phyloP scores from a whole-genome alignment of 2,329 filamentous ascomycete species.

The Dactylellina leptospora region DNA sequence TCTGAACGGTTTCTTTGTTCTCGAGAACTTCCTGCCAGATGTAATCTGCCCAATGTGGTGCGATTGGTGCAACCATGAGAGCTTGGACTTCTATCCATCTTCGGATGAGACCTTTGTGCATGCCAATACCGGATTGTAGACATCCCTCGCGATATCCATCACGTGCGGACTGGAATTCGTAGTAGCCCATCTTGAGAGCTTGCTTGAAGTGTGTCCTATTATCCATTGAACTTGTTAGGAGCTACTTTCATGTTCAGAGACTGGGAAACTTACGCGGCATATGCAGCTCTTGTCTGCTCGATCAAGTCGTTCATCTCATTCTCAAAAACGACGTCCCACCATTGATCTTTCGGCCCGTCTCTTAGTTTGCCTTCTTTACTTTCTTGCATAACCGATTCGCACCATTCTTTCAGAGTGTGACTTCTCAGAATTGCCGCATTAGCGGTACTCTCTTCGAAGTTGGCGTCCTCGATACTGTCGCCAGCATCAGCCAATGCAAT shows the following conservation, averaged over 20 bases:
- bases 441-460: conserved; percentile 94
- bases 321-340: conserved; percentile 88
- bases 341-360: conserved; percentile 75
- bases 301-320: conserved; percentile 90
- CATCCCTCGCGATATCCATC: conserved; percentile 90
- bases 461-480: conserved; percentile 92
- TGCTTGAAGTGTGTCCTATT: conserved; percentile 78
- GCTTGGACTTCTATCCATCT: conserved; percentile 88
- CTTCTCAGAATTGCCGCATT: conserved; percentile 89
- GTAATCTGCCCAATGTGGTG: conserved; percentile 93
- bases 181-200: conserved; percentile 85
- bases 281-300: conserved; percentile 79
- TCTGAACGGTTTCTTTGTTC: conserved; percentile 78
- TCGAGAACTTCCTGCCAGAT: conserved; percentile 91
- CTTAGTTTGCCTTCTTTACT: conserved; percentile 71
- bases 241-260: background rate
- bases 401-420: conserved; percentile 84
- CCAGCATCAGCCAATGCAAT: conserved; percentile 93
- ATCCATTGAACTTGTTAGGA: conserved; percentile 33
- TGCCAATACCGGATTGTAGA: conserved; percentile 77
- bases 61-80: conserved; percentile 80
- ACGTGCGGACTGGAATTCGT: conserved; percentile 87
- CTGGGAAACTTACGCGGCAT: conserved; percentile 67
- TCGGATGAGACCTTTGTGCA: conserved; percentile 82
- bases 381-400: conserved; percentile 81